Evolutionary conservation across 441 rosid genomes (phyloP).

Genomic region (Dalechampia spathulata): DNA sequence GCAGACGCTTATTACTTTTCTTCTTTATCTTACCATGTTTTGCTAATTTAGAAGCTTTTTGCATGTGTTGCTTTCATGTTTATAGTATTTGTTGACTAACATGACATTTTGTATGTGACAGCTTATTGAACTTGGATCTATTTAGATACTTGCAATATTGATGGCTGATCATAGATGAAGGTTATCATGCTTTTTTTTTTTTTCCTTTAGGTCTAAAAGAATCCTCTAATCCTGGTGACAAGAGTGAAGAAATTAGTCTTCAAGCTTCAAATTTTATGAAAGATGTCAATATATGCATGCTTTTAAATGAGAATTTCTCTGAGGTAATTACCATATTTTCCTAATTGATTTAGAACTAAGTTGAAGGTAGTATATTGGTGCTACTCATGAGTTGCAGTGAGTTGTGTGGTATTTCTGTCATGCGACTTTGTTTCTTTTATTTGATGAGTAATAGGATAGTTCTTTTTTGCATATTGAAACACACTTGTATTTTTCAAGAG

Average conservation of each 20-base stretch:
- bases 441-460: neutral
- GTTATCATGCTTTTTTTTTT: neutral
- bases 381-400: neutral
- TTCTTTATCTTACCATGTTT: neutral
- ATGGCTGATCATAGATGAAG: neutral
- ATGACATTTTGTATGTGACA: neutral
- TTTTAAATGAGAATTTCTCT: constrained; percentile 42
- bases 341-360: neutral
- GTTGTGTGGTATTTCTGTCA: neutral
- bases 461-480: no score
- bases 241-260: constrained; percentile 30
- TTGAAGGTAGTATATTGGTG: neutral
- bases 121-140: neutral
- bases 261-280: constrained; percentile 32
- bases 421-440: neutral
- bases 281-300: constrained; percentile 29
- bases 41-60: neutral
- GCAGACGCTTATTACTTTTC: neutral
- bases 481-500: constrained; percentile 1
- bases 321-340: constrained; percentile 21
- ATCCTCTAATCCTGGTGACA: constrained; percentile 14
- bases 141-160: neutral
- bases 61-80: no score
- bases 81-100: no score
- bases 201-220: constrained; percentile 35